These are phyloP conservation scores for Fusarium chlamydosporum DNA, from an alignment of 2,329 filamentous ascomycete species.

Conservation along the genomic window DNA sequence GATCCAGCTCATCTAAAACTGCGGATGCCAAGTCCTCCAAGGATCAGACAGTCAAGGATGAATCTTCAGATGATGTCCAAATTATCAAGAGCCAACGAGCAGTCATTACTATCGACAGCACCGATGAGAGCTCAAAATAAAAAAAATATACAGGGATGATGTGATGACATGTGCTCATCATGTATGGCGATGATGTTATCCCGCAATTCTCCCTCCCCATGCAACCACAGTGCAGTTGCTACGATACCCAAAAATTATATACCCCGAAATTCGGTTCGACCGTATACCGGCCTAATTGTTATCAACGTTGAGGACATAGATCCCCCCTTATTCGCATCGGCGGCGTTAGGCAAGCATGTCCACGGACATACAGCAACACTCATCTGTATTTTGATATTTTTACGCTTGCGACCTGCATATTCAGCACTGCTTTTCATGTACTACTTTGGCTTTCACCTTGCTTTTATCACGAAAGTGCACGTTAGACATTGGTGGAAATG, in stretches of 20 bases:
- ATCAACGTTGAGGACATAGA: constrained; percentile 17
- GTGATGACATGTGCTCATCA: not conserved
- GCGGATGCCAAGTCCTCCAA: constrained; percentile 4
- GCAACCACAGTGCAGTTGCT: constrained; percentile 39
- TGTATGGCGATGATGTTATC: constrained; percentile 14
- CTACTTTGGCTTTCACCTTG: constrained; percentile 21
- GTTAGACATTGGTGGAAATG: not conserved
- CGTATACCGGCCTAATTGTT: constrained; percentile 21
- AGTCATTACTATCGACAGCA: constrained; percentile 37
- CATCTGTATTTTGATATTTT: constrained; percentile 27
- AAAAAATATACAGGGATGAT: constrained; percentile 14
- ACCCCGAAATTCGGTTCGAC: constrained; percentile 14
- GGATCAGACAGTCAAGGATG: constrained; percentile 12
- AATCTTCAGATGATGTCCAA: constrained; percentile 20
- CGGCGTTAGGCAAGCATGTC: constrained; percentile 41
- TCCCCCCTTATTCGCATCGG: constrained; percentile 34
- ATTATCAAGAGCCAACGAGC: constrained; percentile 30
- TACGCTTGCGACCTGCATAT: constrained; percentile 13
- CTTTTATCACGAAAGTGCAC: constrained; percentile 14
- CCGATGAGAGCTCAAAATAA: constrained; percentile 42
- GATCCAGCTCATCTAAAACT: constrained; percentile 6
- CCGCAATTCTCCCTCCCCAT: constrained; percentile 15
- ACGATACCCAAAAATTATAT: constrained; percentile 45
- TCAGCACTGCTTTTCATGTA: constrained; percentile 6
- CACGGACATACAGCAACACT: constrained; percentile 18